Base-by-base conservation (phyloP, 306 rosid genomes). In the Inga laurina region DNA sequence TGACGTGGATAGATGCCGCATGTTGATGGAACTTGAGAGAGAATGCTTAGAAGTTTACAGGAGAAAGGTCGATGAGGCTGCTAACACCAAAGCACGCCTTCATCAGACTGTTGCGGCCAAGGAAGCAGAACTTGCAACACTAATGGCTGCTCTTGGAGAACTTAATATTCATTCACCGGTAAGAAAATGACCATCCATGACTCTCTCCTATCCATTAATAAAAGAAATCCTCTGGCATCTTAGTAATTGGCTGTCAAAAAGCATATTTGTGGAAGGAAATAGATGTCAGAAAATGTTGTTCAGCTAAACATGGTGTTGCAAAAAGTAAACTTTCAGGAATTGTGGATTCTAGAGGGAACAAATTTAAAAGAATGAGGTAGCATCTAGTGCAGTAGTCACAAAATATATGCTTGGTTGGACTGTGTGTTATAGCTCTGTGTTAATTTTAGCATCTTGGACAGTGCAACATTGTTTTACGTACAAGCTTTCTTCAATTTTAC, bases 121-220 rank as follows among this genome's bases (percentile, higher is more conserved):
- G 90, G 99, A 96, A 87, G 99, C 99, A 4, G 98, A 96, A 87
- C 91, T 96, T 82, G 98, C 99, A 13, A 96, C 98, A 24, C 92
- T 96, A 52, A 77, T 89, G 82, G 99, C 98, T 87, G 81, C 94
- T 13, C 97, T 96, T n/a, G 99, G 99, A 7, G 98, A 96, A 80
- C 96, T 93, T 46, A 92, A 84, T 82, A 64, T 91, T 85, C 87
- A 85, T 70, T 96, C 98, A 4, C 94, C 93, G 90, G 99, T 96
- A 72, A 93, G 56, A 57, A 22, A 49, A 39, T 69, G 52, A 46
- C 54, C n/a, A 72, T 27, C 8, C 41, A 21, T 5, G 34, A 32
- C 15, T 21, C 69, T 12, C 49, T 21, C 7, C 43, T 27, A 45
- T 32, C 69, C 72, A 4, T 34, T 21, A 19, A 19, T 21, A 21